Evolutionary conservation across 371 early-diverging fungal genomes (phyloP).

Genomic region (Mucor lusitanicus): DNA sequence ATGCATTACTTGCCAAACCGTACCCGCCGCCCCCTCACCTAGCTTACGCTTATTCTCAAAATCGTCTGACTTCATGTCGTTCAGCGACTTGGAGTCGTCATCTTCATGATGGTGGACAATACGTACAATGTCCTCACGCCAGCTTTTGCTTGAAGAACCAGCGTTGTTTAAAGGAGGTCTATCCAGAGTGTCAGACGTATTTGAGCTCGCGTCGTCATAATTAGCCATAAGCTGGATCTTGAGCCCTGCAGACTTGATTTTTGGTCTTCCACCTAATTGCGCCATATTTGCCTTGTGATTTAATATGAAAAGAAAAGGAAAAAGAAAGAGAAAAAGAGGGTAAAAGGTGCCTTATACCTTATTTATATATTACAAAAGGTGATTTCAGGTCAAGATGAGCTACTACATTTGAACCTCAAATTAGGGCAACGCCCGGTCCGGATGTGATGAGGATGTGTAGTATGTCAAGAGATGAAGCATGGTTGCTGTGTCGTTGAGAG

Average conservation of each 20-base stretch:
- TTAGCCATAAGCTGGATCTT: constrained; percentile 33
- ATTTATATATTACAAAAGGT: not conserved
- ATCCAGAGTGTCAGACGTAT: constrained; percentile 4
- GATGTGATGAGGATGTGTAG: not conserved
- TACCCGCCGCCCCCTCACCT: constrained; percentile 93
- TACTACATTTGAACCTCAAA: not conserved
- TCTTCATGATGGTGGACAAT: constrained; percentile 33
- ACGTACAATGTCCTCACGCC: constrained; percentile 40
- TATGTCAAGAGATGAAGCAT: not conserved
- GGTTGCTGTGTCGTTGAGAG: not conserved
- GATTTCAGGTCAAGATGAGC: not conserved
- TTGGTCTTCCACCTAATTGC: constrained; percentile 21
- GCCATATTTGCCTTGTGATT: constrained; percentile 20
- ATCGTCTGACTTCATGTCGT: constrained; percentile 55
- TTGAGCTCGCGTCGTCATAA: constrained; percentile 14
- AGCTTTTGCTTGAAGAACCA: constrained; percentile 16
- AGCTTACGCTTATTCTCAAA: constrained; percentile 69
- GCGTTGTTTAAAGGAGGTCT: constrained; percentile 2
- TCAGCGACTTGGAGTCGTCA: constrained; percentile 11
- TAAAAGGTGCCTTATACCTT: not conserved
- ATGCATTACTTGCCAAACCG: constrained; percentile 86
- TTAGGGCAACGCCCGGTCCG: not conserved
- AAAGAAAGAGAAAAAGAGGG: constrained; percentile 1
- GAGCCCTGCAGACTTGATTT: constrained; percentile 34
- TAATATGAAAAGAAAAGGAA: not conserved